Evolutionary conservation across 768 basidiomycete species (phyloP).

Genomic region (Leccinum uliginosum): DNA sequence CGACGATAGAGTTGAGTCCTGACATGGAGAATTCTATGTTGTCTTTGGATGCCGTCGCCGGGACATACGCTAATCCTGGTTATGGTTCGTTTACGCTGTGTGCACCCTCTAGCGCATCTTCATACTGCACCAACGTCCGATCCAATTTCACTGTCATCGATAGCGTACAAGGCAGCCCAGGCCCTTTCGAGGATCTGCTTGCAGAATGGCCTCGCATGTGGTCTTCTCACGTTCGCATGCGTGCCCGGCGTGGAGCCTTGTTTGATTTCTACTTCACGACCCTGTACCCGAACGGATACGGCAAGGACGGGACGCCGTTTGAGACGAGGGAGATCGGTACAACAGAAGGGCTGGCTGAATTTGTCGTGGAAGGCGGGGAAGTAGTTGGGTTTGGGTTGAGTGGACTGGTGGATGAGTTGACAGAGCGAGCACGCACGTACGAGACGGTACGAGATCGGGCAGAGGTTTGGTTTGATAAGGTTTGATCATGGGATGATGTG

Average conservation of each 20-base stretch:
- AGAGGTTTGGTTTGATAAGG: conserved; percentile 31
- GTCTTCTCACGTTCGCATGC: conserved; percentile 35
- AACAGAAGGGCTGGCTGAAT: conserved; percentile 10
- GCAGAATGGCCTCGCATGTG: conserved; percentile 33
- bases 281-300: conserved; percentile 38
- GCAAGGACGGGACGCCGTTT: conserved; percentile 33
- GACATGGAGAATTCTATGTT: background rate
- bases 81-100: conserved; percentile 40
- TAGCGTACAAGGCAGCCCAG: background rate
- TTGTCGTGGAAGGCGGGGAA: conserved; percentile 23
- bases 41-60: conserved; percentile 27
- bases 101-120: conserved; percentile 20
- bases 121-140: conserved; percentile 22
- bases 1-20: too few relatives aligned
- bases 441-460: conserved; percentile 22
- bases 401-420: conserved; percentile 10
- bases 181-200: conserved; percentile 19
- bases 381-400: conserved; percentile 30
- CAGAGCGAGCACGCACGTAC: conserved; percentile 20
- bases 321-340: conserved; percentile 13
- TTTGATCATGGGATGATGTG: background rate
- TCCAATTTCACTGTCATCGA: conserved; percentile 28
- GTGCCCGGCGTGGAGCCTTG: conserved; percentile 11
- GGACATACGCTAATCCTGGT: conserved; percentile 35
- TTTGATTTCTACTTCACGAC: conserved; percentile 23